Evolutionary conservation across 2,329 filamentous ascomycete genomes (phyloP), one percentile per base, ranked within the genome.

Genomic region (Penicillium psychrosexuale): DNA sequence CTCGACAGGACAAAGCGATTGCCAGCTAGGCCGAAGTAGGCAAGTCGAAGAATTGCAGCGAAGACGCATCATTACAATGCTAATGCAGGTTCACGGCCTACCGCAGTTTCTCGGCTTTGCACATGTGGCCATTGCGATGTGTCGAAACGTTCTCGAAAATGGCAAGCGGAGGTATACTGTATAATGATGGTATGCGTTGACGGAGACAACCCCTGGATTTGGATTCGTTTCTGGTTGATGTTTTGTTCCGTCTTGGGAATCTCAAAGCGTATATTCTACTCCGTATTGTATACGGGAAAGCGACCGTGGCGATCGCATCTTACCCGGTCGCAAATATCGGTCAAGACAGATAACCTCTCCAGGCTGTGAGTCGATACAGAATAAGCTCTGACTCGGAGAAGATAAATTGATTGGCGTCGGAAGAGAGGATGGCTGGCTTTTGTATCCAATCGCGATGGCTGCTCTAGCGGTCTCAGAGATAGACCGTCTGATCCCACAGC

Each of bases 131-230:
- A 40, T 43, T 31, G 8, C 19, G 43, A 22, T 17, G 51, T 50
- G 44, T 55, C 43, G 54, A 58, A 57, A 31, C 17, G 47, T 55
- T 57, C 60, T 55, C 47, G 58, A 61, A 61, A 42, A 24, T 28
- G 33, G 24, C 22, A 8, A 7, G 17, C 17, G 45, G 33, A 15
- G 45, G 19, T 19, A 19, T 19, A 19, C 19, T 19, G 42, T 13
- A 22, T 5, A 8, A 15, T 15, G 24, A 4, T n/a, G 38, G 39
- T 38, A 24, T 33, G 12, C 27, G 2, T 47, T 38, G 30, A 38
- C 22, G 22, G 45, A 40, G 46, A 47, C 12, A 19, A 19, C 6
- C 24, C 28, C 15, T 40, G 19, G 13, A 4, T 28, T n/a, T 8
- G 9, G 9, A 24, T 9, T 34, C 31, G 19, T 19, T 19, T 19